Conservation (phyloP, 2,329 filamentous ascomycete genomes). For the Xylariaceae sp. region DNA sequence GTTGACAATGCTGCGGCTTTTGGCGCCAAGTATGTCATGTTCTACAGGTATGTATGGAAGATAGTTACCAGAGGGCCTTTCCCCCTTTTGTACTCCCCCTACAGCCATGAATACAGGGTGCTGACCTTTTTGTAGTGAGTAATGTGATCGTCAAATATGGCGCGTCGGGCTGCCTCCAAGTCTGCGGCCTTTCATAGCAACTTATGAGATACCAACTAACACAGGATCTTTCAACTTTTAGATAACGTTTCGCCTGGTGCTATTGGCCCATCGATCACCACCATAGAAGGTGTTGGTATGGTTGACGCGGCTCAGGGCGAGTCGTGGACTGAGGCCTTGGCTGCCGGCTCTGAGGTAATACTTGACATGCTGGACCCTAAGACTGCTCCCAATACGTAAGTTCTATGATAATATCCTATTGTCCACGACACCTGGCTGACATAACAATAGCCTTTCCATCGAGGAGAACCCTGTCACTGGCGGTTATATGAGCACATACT, state of each 20-base stretch:
- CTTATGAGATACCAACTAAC: no score
- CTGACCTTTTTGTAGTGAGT: no score
- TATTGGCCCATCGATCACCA: conserved; percentile 27
- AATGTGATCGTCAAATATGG: no score
- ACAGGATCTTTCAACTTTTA: no score
- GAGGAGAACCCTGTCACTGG: conserved; percentile 41
- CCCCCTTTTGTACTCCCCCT: no score
- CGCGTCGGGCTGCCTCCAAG: no score
- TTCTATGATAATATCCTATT: background rate
- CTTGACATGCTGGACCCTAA: conserved; percentile 41
- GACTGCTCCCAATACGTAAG: conserved; percentile 31
- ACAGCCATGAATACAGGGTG: no score
- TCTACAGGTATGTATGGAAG: conserved; percentile 42
- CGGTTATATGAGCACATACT: conserved; percentile 50
- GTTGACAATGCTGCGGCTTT: conserved; percentile 47
- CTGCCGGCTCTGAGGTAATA: conserved; percentile 39
- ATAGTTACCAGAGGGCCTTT: no score
- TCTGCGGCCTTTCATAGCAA: no score
- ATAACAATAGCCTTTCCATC: conserved; percentile 30
- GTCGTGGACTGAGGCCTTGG: conserved; percentile 41
- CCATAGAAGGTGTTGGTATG: conserved; percentile 25
- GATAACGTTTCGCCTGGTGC: conserved; percentile 42
- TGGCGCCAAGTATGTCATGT: conserved; percentile 58
- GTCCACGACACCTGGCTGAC: conserved; percentile 10
- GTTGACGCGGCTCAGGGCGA: conserved; percentile 39